Conservation (phyloP, 495 filamentous ascomycete genomes). For the Choiromyces venosus region DNA sequence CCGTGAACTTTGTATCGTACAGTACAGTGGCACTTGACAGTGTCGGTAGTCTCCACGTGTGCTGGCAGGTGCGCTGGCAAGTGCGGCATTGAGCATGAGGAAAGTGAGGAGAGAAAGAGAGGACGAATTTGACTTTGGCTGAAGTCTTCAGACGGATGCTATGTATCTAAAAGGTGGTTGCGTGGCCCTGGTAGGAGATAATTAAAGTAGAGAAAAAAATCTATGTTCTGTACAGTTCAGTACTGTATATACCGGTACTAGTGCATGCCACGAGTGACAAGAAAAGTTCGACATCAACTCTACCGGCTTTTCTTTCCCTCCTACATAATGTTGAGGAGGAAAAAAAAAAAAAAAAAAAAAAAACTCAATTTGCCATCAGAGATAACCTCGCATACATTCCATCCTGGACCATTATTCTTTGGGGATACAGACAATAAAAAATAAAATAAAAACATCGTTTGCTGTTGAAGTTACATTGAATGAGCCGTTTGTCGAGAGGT, state of each 20-base stretch:
- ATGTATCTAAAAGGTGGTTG: background rate
- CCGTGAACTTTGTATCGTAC: background rate
- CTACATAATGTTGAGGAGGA: background rate
- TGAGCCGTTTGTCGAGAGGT: background rate
- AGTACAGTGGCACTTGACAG: background rate
- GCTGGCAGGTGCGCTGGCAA: constrained; percentile 34
- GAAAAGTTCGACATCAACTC: background rate
- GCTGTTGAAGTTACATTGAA: background rate
- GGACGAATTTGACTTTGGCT: constrained; percentile 20
- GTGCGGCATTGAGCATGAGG: constrained; percentile 5
- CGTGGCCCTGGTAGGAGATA: background rate
- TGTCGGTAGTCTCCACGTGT: constrained; percentile 19
- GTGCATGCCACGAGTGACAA: background rate
- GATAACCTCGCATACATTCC: constrained; percentile 1
- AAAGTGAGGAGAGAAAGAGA: background rate
- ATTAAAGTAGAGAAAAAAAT: background rate
- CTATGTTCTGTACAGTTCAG: background rate
- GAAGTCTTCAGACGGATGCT: constrained; percentile 34
- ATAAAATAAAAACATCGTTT: background rate
- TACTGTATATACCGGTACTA: background rate
- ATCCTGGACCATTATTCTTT: background rate
- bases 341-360: background rate
- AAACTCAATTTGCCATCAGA: background rate
- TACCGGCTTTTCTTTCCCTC: background rate
- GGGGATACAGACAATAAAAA: background rate